Evolutionary conservation across 2,329 filamentous ascomycete species (phyloP).

Genomic region (Bertia moriformis): DNA sequence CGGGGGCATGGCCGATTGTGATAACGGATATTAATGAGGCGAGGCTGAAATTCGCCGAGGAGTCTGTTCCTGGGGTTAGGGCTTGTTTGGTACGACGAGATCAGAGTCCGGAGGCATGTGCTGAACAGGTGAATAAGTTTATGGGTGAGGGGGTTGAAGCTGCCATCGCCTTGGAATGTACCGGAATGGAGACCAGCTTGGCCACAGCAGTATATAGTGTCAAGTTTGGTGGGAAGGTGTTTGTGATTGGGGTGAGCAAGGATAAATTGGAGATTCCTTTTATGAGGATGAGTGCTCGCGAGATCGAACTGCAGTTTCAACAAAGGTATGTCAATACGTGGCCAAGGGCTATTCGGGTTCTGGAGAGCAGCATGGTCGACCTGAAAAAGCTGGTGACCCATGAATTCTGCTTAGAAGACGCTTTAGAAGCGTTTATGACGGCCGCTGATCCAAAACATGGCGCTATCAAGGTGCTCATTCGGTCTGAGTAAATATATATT

Average conservation of each 20-base stretch:
- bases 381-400: conserved; percentile 1
- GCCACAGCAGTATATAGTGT: conserved; percentile 72
- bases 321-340: conserved; percentile 3
- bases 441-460: conserved; percentile 1
- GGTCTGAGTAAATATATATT: too few relatives aligned
- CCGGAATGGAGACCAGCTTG: conserved; percentile 86
- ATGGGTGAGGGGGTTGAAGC: conserved; percentile 54
- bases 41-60: conserved; percentile 69
- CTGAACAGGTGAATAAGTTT: conserved; percentile 46
- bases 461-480: conserved; percentile 2
- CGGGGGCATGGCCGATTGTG: conserved; percentile 77
- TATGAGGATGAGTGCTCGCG: conserved; percentile 1
- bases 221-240: conserved; percentile 55
- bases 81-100: conserved; percentile 64
- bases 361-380: conserved; percentile 2
- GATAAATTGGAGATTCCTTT: background rate
- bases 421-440: conserved; percentile 1
- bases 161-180: conserved; percentile 70
- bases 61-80: conserved; percentile 62
- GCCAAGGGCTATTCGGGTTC: conserved; percentile 1
- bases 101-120: conserved; percentile 55
- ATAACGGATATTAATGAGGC: conserved; percentile 91
- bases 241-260: conserved; percentile 1
- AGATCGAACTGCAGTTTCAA: conserved; percentile 1
- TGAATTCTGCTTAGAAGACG: background rate